These are phyloP conservation scores for Salix exigua DNA, from an alignment of 345 rosid genomes.

Conservation along the genomic window DNA sequence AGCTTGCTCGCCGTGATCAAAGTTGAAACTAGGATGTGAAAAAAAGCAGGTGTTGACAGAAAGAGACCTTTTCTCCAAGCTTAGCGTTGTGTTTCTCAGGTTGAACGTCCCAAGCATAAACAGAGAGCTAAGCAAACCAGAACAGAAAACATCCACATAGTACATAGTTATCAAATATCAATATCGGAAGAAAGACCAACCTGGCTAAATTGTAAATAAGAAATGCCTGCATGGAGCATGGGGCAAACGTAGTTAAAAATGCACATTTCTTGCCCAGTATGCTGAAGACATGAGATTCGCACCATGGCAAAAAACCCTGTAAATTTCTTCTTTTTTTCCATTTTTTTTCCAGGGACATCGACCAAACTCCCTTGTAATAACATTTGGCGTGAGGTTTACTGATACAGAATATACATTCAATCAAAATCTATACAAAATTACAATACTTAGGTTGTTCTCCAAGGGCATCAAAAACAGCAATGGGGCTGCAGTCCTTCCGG, in stretches of 20 bases:
- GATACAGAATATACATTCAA: conserved; percentile 44
- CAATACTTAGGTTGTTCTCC: conserved; percentile 17
- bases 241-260: not conserved
- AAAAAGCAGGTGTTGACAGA: too few species aligned
- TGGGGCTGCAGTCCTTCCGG: conserved; percentile 8
- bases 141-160: not conserved
- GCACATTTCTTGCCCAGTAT: not conserved
- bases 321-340: not conserved
- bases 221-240: not conserved
- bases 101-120: too few species aligned
- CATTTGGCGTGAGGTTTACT: conserved; percentile 32
- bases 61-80: too few species aligned
- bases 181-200: not conserved
- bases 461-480: conserved; percentile 18
- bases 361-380: conserved; percentile 14
- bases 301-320: not conserved
- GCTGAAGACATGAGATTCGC: not conserved
- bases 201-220: not conserved
- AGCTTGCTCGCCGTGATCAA: not conserved
- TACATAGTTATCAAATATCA: too few species aligned
- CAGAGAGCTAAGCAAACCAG: too few species aligned
- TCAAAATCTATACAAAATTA: conserved; percentile 40
- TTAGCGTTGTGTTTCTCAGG: too few species aligned
- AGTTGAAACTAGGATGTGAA: too few species aligned
- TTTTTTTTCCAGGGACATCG: not conserved